phyloP scores from a whole-genome alignment of 352 stramenopile species.

The Phytophthora lateralis region DNA sequence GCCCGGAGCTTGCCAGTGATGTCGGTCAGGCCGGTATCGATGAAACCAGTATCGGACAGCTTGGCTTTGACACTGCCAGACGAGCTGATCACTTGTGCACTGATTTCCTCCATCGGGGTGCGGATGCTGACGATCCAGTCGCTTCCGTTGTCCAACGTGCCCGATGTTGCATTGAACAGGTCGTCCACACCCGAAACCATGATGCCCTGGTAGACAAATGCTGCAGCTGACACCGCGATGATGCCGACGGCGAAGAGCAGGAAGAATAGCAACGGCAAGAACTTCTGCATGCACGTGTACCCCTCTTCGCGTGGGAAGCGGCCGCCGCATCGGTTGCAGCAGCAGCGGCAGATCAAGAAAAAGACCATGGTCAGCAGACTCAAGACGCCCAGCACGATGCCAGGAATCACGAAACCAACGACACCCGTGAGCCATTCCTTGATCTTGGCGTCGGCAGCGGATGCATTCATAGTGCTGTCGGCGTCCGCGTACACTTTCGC shows the following conservation, averaged over 20 bases:
- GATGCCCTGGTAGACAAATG: slow-evolving; percentile 63
- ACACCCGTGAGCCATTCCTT: slow-evolving; percentile 60
- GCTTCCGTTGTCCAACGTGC: slow-evolving; percentile 45
- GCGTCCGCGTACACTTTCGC: slow-evolving; percentile 36
- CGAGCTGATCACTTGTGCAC: slow-evolving; percentile 44
- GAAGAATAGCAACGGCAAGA: slow-evolving; percentile 67
- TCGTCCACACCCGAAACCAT: slow-evolving; percentile 48
- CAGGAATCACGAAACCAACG: slow-evolving; percentile 58
- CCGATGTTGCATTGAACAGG: slow-evolving; percentile 45
- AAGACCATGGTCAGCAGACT: slow-evolving; percentile 74
- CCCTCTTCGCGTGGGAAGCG: slow-evolving; percentile 58
- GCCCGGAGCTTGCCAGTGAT: slow-evolving; percentile 36
- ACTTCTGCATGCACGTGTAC: slow-evolving; percentile 76
- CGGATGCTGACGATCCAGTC: slow-evolving; percentile 50
- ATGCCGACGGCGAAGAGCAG: slow-evolving; percentile 63
- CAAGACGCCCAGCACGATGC: slow-evolving; percentile 58
- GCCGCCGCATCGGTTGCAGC: slow-evolving; percentile 74
- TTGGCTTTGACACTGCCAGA: slow-evolving; percentile 34
- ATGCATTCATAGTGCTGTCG: slow-evolving; percentile 35
- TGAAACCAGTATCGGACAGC: slow-evolving; percentile 49
- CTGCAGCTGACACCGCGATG: slow-evolving; percentile 46
- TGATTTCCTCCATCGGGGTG: slow-evolving; percentile 48
- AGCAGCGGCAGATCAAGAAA: slow-evolving; percentile 77
- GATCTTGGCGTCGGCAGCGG: slow-evolving; percentile 34
- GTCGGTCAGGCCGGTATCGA: slow-evolving; percentile 41